Conservation (phyloP, 495 filamentous ascomycete species). For the Glonium stellatum region DNA sequence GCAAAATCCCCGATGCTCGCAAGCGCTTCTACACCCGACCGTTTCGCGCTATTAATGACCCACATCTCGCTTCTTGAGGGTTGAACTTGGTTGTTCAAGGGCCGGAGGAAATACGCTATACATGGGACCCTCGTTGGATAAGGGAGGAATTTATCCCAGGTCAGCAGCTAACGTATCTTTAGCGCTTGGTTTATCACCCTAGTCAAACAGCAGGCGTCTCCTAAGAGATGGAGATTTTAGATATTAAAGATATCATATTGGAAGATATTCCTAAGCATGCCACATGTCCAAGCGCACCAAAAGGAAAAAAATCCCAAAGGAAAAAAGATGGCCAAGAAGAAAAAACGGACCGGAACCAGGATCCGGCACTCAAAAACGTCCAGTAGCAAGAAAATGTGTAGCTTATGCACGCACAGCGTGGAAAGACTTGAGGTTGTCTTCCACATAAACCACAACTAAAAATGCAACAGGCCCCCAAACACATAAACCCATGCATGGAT, state of each 20-base stretch:
- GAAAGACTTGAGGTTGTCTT: not conserved
- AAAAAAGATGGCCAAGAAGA: not conserved
- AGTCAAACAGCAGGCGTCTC: not conserved
- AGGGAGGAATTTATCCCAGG: no score
- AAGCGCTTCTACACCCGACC: no score
- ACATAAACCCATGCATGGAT: not conserved
- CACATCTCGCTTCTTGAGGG: no score
- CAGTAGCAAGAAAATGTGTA: not conserved
- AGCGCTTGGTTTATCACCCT: not conserved
- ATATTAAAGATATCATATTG: not conserved
- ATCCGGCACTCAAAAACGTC: no score
- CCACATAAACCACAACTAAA: not conserved
- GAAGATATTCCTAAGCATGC: not conserved
- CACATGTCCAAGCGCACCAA: not conserved
- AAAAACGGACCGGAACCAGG: not conserved
- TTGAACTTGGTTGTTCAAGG: no score
- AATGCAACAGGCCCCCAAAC: not conserved
- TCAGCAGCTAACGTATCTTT: no score
- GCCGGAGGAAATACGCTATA: no score
- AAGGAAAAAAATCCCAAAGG: not conserved
- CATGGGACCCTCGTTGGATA: no score
- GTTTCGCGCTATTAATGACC: no score
- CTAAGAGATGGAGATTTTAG: not conserved
- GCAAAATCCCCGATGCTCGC: no score
- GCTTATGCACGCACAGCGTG: conserved; percentile 1